Base-by-base conservation (phyloP, 129 eudicot genomes). In the Scalesia atractyloides region DNA sequence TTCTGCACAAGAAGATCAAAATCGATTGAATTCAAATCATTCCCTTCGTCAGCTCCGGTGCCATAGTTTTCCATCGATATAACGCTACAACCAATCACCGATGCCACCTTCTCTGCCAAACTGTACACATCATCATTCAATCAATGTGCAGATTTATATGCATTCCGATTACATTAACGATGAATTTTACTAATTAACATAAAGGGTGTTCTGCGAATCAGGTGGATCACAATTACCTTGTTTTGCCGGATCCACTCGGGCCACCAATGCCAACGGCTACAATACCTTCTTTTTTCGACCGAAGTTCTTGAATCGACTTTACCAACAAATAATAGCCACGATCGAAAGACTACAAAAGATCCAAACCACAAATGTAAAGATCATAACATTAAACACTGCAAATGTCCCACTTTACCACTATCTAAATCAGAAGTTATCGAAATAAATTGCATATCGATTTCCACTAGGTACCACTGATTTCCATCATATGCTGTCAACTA, bases 261-360 rank as follows among this genome's bases (percentile, higher is more conserved):
- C 99, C 99, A 41, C 99, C 99, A 36, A 95, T 91, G 66, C 99
- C 99, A 74, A 95, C 96, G 12, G 96, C 93, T 61, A 95, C 99
- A 54, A 95, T 70, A 26, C 97, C 97, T 64, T 91, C 91, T 69
- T 91, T 91, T 81, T 86, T 88, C 24, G 95, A 92, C 51, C 99
- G 85, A 19, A 91, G 97, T 68, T 95, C 99, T 88, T 95, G 99
- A 68, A 90, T 88, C 17, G 99, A 95, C 82, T 88, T 90, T 43
- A 95, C 89, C 81, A 95, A 76, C 85, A 90, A 85, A 87, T 95
- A 91, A 68, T 87, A 88, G 53, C 99, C 99, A 70, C 86, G 97
- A 82, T 91, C 97, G 60, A 95, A 95, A 49, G 97, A 78, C 99
- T 95, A 81, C 80, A 90, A 51, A 54, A 57, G 41, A 30, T 30